Conservation (phyloP, 768 basidiomycete species). For the Pleurotus pulmonarius region DNA sequence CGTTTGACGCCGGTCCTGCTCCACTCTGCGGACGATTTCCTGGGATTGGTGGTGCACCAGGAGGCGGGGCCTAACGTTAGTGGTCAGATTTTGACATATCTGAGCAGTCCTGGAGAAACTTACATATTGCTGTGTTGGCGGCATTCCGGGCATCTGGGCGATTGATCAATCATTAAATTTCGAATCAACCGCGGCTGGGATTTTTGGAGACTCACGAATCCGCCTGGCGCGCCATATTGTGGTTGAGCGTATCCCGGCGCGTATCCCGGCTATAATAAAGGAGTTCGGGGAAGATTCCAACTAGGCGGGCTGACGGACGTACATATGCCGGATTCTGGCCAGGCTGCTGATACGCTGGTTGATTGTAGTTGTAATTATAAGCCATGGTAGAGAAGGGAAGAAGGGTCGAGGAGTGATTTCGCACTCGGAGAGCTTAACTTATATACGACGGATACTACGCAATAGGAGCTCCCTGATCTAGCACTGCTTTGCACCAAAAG, state of each 20-base stretch:
- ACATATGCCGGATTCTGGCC: neutral
- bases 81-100: no score
- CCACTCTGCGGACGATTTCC: constrained; percentile 2
- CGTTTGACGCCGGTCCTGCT: neutral
- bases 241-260: neutral
- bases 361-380: neutral
- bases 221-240: neutral
- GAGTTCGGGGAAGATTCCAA: no score
- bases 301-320: neutral
- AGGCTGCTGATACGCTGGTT: neutral
- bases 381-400: neutral
- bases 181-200: neutral
- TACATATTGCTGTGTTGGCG: neutral
- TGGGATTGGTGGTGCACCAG: neutral
- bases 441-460: neutral
- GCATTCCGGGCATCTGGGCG: no score
- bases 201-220: neutral
- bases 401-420: neutral
- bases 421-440: neutral
- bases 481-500: neutral
- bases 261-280: neutral
- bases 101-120: neutral
- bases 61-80: neutral
- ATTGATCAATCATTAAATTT: no score
- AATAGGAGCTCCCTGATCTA: no score